Percentiles rank a stretch among this genome's conserved stretches.
Evolutionary conservation across 2,329 filamentous ascomycete genomes (phyloP).

Genomic region (Apiospora sp.): DNA sequence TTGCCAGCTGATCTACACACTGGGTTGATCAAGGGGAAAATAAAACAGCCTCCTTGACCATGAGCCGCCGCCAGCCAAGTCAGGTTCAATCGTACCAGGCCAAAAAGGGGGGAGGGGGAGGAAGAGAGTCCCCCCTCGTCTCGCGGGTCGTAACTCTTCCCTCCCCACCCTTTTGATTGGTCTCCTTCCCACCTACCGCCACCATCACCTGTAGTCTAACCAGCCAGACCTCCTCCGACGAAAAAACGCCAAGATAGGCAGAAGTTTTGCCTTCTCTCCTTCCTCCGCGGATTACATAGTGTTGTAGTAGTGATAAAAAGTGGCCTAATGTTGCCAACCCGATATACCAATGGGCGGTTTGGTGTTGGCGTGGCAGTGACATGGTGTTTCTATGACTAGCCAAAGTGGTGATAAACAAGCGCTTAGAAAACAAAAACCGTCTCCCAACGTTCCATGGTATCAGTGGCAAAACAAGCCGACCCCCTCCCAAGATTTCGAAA

Average conservation of each 20-base stretch:
- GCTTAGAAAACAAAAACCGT: conserved; percentile 9
- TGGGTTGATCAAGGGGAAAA: not conserved
- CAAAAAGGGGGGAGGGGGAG: not conserved
- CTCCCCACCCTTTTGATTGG: not conserved
- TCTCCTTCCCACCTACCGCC: not conserved
- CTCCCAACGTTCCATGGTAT: conserved; percentile 16
- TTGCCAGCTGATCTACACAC: not conserved
- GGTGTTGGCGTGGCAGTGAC: not conserved
- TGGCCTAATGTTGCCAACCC: not conserved
- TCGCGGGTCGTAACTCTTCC: not conserved
- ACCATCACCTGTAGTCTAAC: not conserved
- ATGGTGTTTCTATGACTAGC: not conserved
- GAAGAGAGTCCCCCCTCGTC: not conserved
- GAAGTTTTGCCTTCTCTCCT: not conserved
- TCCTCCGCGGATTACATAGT: conserved; percentile 1
- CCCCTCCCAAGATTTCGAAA: conserved; percentile 4
- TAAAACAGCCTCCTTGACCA: not conserved
- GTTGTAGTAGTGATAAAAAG: not conserved
- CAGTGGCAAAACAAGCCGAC: conserved; percentile 6
- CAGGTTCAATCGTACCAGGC: not conserved
- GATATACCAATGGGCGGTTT: not conserved
- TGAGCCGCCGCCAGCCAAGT: not conserved
- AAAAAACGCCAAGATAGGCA: not conserved
- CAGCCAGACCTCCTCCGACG: not conserved
- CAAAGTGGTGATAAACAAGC: conserved; percentile 2